Evolutionary conservation across 1,139 yeast species (phyloP), one percentile per base, ranked within the genome.

Genomic region (Komagataea norvegica): DNA sequence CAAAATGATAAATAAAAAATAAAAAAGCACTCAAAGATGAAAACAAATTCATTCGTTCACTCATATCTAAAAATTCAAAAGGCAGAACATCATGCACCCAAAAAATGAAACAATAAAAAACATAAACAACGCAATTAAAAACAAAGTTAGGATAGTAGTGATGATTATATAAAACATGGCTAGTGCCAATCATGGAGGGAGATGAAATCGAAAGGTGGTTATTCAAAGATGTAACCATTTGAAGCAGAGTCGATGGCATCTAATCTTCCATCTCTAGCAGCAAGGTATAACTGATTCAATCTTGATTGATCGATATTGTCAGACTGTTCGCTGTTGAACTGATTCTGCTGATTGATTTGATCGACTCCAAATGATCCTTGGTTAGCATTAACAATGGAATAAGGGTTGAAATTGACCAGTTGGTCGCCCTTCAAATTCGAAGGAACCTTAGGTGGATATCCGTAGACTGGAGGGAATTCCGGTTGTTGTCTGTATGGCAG

Each of bases 211-310:
- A 23, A 25, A 22, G 24, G 9, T 8, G 17, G 11, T 31, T 35
- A 51, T 22, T 48, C 45, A 34, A 51, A 52, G 23, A 49, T 39
- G 31, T 42, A 67, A 4, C 72, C 70, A 37, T 67, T 57, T 5
- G 70, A 55, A 37, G 61, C 67, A 18, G 70, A 59, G 36, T 69
- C 74, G 46, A 69, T 58, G n/a, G 73, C 54, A 48, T 69, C 74
- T 29, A 68, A 51, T 37, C 73, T 65, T 8, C 73, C 74, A 43
- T 69, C 73, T 35, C 70, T 61, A 10, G 72, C 71, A 33, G 72
- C 72, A 29, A 66, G 48, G 45, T 68, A 68, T 34, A 68, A 54
- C 50, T 69, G 71, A 43, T 69, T 69, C 49, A 77, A 65, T 40
- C 72, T 51, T 4, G 54, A 43, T 36, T 55, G 58, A 24, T 55